phyloP scores from a whole-genome alignment of 768 basidiomycete genomes.

The Lentinula detonsa region DNA sequence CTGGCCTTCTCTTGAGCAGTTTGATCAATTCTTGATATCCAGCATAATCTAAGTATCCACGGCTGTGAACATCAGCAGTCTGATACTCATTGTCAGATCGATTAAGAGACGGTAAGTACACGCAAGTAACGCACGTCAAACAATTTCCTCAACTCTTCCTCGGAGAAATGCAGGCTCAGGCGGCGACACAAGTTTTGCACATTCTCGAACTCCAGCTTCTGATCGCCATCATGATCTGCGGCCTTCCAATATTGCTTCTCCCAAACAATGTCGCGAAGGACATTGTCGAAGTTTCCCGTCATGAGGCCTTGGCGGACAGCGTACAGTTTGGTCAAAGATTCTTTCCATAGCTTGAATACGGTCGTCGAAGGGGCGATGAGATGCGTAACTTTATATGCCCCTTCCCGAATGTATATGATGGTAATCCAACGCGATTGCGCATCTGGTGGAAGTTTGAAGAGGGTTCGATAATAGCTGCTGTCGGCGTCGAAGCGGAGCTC shows the following conservation, averaged over 20 bases:
- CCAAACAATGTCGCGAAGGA: slow-evolving; percentile 67
- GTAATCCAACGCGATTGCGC: slow-evolving; percentile 78
- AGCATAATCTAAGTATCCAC: slow-evolving; percentile 63
- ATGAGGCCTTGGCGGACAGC: slow-evolving; percentile 65
- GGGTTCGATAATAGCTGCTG: slow-evolving; percentile 43
- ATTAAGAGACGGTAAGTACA: background rate
- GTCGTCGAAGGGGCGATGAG: slow-evolving; percentile 63
- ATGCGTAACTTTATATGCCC: slow-evolving; percentile 81
- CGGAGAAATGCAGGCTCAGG: slow-evolving; percentile 57
- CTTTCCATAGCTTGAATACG: slow-evolving; percentile 44
- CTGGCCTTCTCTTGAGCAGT: slow-evolving; percentile 76
- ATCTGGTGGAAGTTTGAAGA: slow-evolving; percentile 57
- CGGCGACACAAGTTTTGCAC: slow-evolving; percentile 66
- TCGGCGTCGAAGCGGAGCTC: slow-evolving; percentile 66
- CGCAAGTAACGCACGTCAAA: slow-evolving; percentile 43
- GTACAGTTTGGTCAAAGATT: slow-evolving; percentile 57
- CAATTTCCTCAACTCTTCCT: slow-evolving; percentile 44
- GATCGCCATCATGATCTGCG: slow-evolving; percentile 56
- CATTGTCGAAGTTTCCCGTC: slow-evolving; percentile 57
- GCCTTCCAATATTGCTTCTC: slow-evolving; percentile 80
- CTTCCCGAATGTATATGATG: slow-evolving; percentile 74
- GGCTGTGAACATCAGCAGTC: slow-evolving; percentile 55
- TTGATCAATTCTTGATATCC: slow-evolving; percentile 83
- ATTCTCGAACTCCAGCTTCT: slow-evolving; percentile 63
- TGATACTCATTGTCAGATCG: slow-evolving; percentile 18